Evolutionary conservation across 768 basidiomycete species (phyloP).

Genomic region (Pleurotus salmoneostramineus): DNA sequence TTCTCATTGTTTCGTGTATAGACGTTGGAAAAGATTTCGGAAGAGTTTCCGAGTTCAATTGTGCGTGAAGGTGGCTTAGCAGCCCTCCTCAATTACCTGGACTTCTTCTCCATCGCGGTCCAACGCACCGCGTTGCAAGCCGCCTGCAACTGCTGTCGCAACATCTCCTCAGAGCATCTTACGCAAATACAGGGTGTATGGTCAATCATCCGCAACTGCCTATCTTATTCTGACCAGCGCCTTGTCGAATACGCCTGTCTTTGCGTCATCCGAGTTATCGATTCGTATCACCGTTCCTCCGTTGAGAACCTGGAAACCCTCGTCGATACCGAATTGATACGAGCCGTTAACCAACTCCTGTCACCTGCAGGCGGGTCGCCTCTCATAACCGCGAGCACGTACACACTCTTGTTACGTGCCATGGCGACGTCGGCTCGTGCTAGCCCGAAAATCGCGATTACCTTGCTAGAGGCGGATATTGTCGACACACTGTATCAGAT

Average conservation of each 20-base stretch:
- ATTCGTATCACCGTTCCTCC: constrained; percentile 84
- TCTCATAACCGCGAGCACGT: constrained; percentile 81
- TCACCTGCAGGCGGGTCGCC: constrained; percentile 85
- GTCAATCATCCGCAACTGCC: constrained; percentile 90
- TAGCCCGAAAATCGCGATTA: constrained; percentile 82
- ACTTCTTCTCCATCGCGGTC: constrained; percentile 98
- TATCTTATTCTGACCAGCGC: constrained; percentile 89
- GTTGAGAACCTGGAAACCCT: constrained; percentile 85
- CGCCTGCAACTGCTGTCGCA: constrained; percentile 94
- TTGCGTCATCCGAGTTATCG: constrained; percentile 91
- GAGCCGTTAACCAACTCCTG: constrained; percentile 81
- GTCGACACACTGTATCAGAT: constrained; percentile 94
- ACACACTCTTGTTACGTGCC: constrained; percentile 82
- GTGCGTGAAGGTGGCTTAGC: constrained; percentile 94
- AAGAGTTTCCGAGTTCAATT: constrained; percentile 94
- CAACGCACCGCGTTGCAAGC: constrained; percentile 96
- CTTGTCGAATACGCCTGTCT: constrained; percentile 97
- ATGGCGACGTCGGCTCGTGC: constrained; percentile 85
- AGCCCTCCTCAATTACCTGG: constrained; percentile 91
- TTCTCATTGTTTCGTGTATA: constrained; percentile 23
- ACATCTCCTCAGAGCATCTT: constrained; percentile 86
- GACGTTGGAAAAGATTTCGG: constrained; percentile 98
- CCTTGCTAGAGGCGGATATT: constrained; percentile 88
- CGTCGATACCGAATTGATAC: constrained; percentile 74
- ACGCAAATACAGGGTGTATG: constrained; percentile 84